Evolutionary conservation across 129 eudicot genomes (phyloP), one percentile per base, ranked within the genome.

Genomic region (Tanacetum coccineum): DNA sequence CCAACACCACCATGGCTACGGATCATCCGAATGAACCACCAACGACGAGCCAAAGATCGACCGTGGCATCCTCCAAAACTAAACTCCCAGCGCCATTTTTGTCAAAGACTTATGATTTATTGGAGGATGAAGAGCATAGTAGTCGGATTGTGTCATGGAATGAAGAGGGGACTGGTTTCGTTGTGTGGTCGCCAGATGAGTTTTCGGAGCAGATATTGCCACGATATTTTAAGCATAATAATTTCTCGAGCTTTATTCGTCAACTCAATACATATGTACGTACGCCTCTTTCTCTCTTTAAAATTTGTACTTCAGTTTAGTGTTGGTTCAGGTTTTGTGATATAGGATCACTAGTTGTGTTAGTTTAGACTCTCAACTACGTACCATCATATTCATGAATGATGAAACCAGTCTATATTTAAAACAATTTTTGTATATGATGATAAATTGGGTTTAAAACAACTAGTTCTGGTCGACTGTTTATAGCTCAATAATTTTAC

Each of bases 251-350:
- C 74, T 83, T 83, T 72, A 70, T 83, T 69, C 81, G 88, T 6
- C 88, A 83, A 63, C 85, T 83, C 62, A 83, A 83, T 58, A 83
- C 88, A 11, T 83, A 83, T 80, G 88, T 83, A n/a, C 63, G 82
- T 73, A 9, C 2, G 1, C 25, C 2, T 50, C 17, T 42, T 22
- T 51, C 48, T 15, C 55, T 45, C 32, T 64, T 21, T 17, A 21
- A 64, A 13, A 6, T 64, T 2, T 42, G 12, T 3, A 19, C 14
- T 55, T 67, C 50, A 21, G 18, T 67, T n/a, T 26, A 15, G 45
- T 50, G 30, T 28, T 36, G 5, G 39, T 32, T 32, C 39, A 32
- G 9, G 17, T 14, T 51, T 18, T 7, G 9, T 32, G 8, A 42
- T 18, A 64, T 13, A 64, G 14, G 68, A 46, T 64, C 20, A 44